phyloP scores from a whole-genome alignment of 805 yeast genomes.

The Schwanniomyces yamadae region DNA sequence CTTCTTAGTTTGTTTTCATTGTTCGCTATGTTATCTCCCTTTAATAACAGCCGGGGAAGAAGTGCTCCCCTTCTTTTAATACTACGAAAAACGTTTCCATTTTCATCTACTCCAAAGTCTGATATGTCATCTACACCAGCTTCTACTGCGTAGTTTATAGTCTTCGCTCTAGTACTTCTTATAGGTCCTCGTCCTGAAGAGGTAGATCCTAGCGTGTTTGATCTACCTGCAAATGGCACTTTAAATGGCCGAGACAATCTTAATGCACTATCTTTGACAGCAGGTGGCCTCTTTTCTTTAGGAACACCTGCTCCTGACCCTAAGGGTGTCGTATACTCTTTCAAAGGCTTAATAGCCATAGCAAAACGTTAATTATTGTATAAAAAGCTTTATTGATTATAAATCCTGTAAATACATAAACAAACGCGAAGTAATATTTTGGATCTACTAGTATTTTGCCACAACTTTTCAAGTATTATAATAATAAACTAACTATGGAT shows the following conservation, averaged over 20 bases:
- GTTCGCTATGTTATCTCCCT: constrained; percentile 31
- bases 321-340: constrained; percentile 43
- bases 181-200: constrained; percentile 16
- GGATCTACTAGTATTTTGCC: background rate
- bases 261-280: constrained; percentile 49
- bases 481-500: constrained; percentile 29
- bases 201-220: constrained; percentile 6
- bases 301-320: constrained; percentile 73
- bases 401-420: constrained; percentile 3
- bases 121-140: constrained; percentile 18
- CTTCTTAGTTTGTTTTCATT: constrained; percentile 39
- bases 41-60: constrained; percentile 51
- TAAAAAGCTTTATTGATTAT: background rate
- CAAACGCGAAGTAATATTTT: constrained; percentile 2
- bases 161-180: constrained; percentile 30
- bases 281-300: constrained; percentile 53
- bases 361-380: background rate
- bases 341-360: constrained; percentile 34
- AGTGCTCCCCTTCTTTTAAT: constrained; percentile 55
- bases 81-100: constrained; percentile 25
- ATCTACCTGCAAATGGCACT: constrained; percentile 51
- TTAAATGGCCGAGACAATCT: constrained; percentile 66
- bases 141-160: constrained; percentile 30
- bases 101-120: constrained; percentile 32
- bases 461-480: background rate